Evolutionary conservation across 2,329 filamentous ascomycete species (phyloP), one percentile per base, ranked within the genome.

Genomic region (Pseudonectria buxi): DNA sequence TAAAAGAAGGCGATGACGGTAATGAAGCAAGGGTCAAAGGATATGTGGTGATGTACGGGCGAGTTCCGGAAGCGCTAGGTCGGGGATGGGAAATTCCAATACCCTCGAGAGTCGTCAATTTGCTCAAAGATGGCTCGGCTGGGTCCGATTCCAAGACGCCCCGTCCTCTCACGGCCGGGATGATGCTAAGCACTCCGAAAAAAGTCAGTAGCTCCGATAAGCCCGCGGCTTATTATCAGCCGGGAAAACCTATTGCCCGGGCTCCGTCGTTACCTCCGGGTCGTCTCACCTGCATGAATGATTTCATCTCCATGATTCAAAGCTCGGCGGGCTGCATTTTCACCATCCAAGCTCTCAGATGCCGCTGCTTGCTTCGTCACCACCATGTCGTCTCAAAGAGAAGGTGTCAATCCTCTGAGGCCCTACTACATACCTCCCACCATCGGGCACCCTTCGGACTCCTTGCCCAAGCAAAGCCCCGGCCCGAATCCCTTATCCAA

Each of bases 391-490:
- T 56, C 62, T 45, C 58, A 63, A 34, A 55, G 58, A 53, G 66
- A 71, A 43, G 67, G 61, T 42, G 60, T 72, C 41, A 84, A 85
- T 50, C 81, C 81, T 39, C 65, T 84, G 38, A 71, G 81, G 43
- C 81, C 81, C 13, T 85, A 85, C 63, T 83, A 85, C 57, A 78
- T 81, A 46, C 73, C 73, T 26, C 72, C 73, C 10, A 65, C 69
- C n/a, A 74, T 76, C 38, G 70, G 69, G 36, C 68, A 73, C 33
- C 56, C 63, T 24, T 49, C 60, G 28, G 61, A 65, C 27, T 39
- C 43, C 10, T 24, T 49, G 26, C 46, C 58, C 29, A 56, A 55
- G 39, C 46, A 62, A 36, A 53, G 60, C 30, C 58, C 64, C 16
- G 60, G 56, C 35, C 63, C 69, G 30, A 68, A 66, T 43, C 67